These are phyloP conservation scores for Pseudonitzschia delicatissima DNA, from an alignment of 108 stramenopile species.

Conservation along the genomic window DNA sequence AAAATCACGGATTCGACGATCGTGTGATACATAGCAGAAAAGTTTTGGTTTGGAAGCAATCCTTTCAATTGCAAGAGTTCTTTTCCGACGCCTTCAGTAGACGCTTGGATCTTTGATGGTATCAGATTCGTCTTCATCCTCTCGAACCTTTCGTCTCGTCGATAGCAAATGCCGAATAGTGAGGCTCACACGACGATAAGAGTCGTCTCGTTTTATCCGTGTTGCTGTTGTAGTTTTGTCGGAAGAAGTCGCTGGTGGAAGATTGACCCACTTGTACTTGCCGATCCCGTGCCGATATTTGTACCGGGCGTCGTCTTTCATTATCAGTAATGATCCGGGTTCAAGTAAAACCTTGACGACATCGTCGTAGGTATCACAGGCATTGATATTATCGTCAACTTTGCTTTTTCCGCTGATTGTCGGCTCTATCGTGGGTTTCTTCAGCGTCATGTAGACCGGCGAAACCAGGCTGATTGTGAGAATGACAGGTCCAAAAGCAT, in stretches of 20 bases:
- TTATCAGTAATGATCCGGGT: slow-evolving; percentile 23
- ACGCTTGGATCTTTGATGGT: slow-evolving; percentile 12
- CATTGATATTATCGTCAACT: not conserved
- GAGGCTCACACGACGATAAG: slow-evolving; percentile 22
- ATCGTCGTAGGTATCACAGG: slow-evolving; percentile 18
- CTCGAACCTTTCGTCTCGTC: slow-evolving; percentile 13
- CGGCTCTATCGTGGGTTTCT: slow-evolving; percentile 10
- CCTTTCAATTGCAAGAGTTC: no score
- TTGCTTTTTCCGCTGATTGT: no score
- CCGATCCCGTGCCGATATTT: slow-evolving; percentile 26
- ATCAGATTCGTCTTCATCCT: slow-evolving; percentile 4
- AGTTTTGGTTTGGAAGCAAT: no score
- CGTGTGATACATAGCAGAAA: no score
- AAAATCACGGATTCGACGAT: no score
- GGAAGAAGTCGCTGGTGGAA: not conserved
- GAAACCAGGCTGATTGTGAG: slow-evolving; percentile 3
- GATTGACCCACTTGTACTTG: slow-evolving; percentile 24
- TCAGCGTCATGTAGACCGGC: slow-evolving; percentile 31
- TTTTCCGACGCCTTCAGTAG: not conserved
- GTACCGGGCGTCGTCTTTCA: slow-evolving; percentile 20
- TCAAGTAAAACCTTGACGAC: slow-evolving; percentile 17
- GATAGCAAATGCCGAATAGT: slow-evolving; percentile 22
- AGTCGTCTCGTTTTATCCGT: slow-evolving; percentile 13
- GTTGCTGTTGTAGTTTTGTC: not conserved
- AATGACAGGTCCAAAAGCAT: slow-evolving; percentile 16